Conservation (phyloP, 306 rosid species). For the Arachis stenosperma region DNA sequence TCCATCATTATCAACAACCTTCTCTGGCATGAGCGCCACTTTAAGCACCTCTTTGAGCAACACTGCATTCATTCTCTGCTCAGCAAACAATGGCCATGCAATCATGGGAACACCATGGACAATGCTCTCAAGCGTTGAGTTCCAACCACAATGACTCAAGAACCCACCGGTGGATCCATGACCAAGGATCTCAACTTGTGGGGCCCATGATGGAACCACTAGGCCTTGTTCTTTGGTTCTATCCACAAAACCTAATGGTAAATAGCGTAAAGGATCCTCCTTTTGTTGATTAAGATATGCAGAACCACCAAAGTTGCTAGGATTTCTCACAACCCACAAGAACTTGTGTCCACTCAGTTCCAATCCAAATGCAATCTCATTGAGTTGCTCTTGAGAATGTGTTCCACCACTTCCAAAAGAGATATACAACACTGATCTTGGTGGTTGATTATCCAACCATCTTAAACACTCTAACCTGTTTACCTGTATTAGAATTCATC, state of each 20-base stretch:
- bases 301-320: conserved; percentile 7
- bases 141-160: conserved; percentile 47
- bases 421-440: conserved; percentile 37
- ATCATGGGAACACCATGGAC: conserved; percentile 33
- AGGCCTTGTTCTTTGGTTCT: conserved; percentile 28
- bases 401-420: conserved; percentile 54
- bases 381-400: conserved; percentile 33
- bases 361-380: conserved; percentile 42
- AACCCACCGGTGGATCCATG: conserved; percentile 35
- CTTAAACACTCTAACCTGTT: conserved; percentile 3
- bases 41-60: neutral
- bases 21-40: conserved; percentile 33
- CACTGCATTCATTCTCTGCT: conserved; percentile 34
- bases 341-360: conserved; percentile 46
- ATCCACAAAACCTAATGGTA: conserved; percentile 38
- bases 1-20: conserved; percentile 17
- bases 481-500: neutral
- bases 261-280: conserved; percentile 13
- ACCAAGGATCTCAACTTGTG: conserved; percentile 37
- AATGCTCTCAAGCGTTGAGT: conserved; percentile 35
- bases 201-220: conserved; percentile 42
- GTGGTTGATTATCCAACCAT: conserved; percentile 42
- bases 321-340: conserved; percentile 45
- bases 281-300: conserved; percentile 23
- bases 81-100: conserved; percentile 42